A percentile compares a stretch with the other conserved stretches of the same genome.
Conservation (phyloP, 2,329 filamentous ascomycete genomes). For the Hymenoscyphus albidus region DNA sequence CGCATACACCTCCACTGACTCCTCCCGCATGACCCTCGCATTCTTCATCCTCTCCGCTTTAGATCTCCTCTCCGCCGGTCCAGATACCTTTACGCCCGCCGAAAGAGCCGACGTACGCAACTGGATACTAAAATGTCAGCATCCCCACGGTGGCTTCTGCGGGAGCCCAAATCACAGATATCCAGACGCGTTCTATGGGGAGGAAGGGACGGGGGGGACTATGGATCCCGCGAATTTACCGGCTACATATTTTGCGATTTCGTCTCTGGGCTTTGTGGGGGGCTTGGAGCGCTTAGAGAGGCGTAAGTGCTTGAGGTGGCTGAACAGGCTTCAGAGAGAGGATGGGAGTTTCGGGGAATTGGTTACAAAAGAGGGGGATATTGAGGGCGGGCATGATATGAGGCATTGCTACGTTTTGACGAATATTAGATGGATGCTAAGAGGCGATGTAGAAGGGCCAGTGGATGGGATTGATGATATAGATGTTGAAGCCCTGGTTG, state of each 20-base stretch:
- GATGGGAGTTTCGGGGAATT: conserved; percentile 94
- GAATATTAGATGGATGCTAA: conserved; percentile 76
- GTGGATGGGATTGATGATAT: conserved; percentile 63
- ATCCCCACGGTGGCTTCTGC: conserved; percentile 82
- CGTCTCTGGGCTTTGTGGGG: conserved; percentile 62
- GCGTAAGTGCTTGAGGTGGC: conserved; percentile 65
- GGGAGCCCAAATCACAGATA: conserved; percentile 68
- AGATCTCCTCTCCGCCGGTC: conserved; percentile 66
- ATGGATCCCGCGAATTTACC: conserved; percentile 81
- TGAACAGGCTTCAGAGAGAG: conserved; percentile 68
- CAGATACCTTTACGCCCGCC: conserved; percentile 52
- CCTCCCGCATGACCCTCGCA: conserved; percentile 82
- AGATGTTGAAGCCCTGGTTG: conserved; percentile 64
- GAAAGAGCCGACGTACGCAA: conserved; percentile 48
- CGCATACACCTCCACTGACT: conserved; percentile 83
- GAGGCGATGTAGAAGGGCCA: conserved; percentile 52
- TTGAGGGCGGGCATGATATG: conserved; percentile 80
- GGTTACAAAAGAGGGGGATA: conserved; percentile 50
- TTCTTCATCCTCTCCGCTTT: conserved; percentile 86
- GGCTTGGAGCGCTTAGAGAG: conserved; percentile 63
- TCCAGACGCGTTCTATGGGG: conserved; percentile 34
- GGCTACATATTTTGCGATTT: conserved; percentile 83
- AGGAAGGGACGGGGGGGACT: conserved; percentile 40
- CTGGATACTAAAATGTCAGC: conserved; percentile 86
- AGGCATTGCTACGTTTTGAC: conserved; percentile 84